Evolutionary conservation across 2,329 filamentous ascomycete species (phyloP), one percentile per base, ranked within the genome.

Genomic region (Talaromyces funiculosus): DNA sequence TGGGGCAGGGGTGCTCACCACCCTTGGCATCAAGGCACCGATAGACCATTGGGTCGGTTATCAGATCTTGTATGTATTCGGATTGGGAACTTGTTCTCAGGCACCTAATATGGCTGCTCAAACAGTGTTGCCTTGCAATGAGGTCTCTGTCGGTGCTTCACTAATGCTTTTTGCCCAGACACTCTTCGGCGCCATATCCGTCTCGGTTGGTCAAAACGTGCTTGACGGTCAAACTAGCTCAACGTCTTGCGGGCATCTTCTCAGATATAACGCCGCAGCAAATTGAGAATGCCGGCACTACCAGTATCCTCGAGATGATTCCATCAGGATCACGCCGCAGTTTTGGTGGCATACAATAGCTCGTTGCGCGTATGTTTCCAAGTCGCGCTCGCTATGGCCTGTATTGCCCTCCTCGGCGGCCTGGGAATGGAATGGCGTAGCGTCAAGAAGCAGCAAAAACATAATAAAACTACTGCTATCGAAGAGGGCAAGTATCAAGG

Each of bases 1-100:
- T 49, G 71, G 67, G 6, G 47, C 61, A 12, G 72, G 72, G 10
- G 59, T 75, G 10, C 60, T 73, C 45, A 71, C 67, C 62, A 73
- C 68, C 1, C 65, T 75, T 29, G 62, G 69, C 7, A 64, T 71
- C 35, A 45, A 64, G 26, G 68, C 65, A 16, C 35, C 49, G 12
- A 24, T 54, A 29, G 43, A 60, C n/a, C 57, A 65, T 54, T 71
- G 68, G 66, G 66, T 69, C 47, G 67, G 66, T 9, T 69, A 67
- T 43, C 67, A 70, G 61, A 53, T 67, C 16, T 7, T 69, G 10
- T 65, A 62, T 45, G 67, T 67, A 2, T 53, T 67, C 14, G 66
- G 66, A 2, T 14, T 64, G 2, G 68, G 65, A 2, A 37, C 63
- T 26, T 63, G 62, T 37, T 59, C 66, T 24, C 66, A 68, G 43